Evolutionary conservation across 257 asterid genomes (phyloP).

Genomic region (Petunia secreta): DNA sequence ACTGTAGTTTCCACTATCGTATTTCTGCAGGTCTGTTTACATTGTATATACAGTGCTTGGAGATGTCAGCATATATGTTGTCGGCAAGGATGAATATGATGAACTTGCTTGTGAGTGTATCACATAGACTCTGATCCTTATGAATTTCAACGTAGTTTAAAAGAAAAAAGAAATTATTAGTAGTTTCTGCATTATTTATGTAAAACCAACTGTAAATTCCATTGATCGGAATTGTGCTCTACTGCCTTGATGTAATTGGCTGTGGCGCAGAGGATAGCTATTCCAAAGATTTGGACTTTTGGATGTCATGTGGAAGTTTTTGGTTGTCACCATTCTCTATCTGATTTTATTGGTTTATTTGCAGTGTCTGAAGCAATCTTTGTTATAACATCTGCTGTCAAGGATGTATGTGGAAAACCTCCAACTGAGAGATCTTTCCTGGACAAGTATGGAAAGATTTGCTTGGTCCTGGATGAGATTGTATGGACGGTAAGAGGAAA

Average conservation of each 20-base stretch:
- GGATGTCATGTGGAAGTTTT: no score
- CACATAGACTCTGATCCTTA: background rate
- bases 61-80: constrained; percentile 83
- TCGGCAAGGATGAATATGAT: constrained; percentile 97
- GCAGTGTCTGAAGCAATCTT: constrained; percentile 86
- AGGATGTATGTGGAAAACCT: constrained; percentile 92
- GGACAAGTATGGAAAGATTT: constrained; percentile 93
- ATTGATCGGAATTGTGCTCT: no score
- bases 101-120: constrained; percentile 85
- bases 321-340: background rate
- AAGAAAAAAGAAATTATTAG: no score
- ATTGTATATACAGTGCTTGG: constrained; percentile 92
- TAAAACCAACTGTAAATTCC: no score
- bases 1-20: background rate
- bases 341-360: constrained; percentile 30
- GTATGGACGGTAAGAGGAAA: constrained; percentile 77
- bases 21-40: constrained; percentile 73
- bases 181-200: no score
- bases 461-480: constrained; percentile 96
- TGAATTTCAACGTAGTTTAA: no score
- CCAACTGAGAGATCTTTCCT: constrained; percentile 93
- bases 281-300: no score
- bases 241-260: no score
- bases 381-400: constrained; percentile 85
- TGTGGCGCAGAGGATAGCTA: no score